Percentiles rank a stretch among this genome's conserved stretches.
Evolutionary conservation across 345 rosid species (phyloP).

Genomic region (Gossypium turneri): DNA sequence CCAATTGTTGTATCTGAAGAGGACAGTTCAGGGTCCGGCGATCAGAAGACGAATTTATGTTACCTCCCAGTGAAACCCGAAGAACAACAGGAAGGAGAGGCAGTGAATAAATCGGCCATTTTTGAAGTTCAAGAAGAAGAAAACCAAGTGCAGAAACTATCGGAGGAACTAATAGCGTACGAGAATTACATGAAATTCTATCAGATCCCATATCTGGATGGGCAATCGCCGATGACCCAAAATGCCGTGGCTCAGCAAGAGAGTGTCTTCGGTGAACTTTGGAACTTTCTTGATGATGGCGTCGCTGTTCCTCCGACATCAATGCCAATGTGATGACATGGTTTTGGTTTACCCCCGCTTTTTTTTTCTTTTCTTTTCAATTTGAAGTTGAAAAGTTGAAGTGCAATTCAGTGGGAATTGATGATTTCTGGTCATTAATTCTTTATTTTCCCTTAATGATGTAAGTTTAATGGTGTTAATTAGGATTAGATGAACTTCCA

Average conservation of each 20-base stretch:
- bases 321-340: slow-evolving; percentile 9
- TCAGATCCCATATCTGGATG: slow-evolving; percentile 67
- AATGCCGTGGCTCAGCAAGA: slow-evolving; percentile 31
- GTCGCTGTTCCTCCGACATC: slow-evolving; percentile 16
- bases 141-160: slow-evolving; percentile 43
- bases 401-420: background rate
- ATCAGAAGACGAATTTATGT: background rate
- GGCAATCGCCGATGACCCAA: slow-evolving; percentile 39
- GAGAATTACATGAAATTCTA: slow-evolving; percentile 74
- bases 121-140: slow-evolving; percentile 30
- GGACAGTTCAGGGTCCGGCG: slow-evolving; percentile 25
- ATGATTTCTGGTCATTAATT: background rate
- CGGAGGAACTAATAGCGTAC: slow-evolving; percentile 70
- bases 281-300: slow-evolving; percentile 52
- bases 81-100: slow-evolving; percentile 12
- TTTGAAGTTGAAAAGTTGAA: too few relatives aligned
- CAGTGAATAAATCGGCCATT: background rate
- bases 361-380: too few relatives aligned
- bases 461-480: background rate
- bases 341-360: background rate
- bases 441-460: background rate
- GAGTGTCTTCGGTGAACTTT: slow-evolving; percentile 50
- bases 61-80: slow-evolving; percentile 12
- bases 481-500: background rate
- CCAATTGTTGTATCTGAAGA: slow-evolving; percentile 23